These are phyloP conservation scores for Delonix regia DNA, from an alignment of 306 rosid species.

Conservation along the genomic window DNA sequence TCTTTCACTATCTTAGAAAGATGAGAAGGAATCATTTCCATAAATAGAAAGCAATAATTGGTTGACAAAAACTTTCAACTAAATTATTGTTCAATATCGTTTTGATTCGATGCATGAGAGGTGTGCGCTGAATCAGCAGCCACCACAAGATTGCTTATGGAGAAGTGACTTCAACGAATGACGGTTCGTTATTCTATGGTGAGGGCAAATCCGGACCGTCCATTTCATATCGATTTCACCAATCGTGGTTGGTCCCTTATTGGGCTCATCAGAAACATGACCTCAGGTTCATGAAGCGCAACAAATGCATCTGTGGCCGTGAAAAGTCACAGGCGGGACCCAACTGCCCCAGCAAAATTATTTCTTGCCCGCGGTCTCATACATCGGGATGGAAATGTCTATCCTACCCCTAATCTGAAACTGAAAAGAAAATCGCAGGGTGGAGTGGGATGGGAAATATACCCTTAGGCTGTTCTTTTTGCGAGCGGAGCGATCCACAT, in stretches of 20 bases:
- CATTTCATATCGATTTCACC: not conserved
- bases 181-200: not conserved
- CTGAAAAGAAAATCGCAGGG: not conserved
- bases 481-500: slow-evolving; percentile 87
- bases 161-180: not conserved
- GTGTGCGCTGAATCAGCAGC: not conserved
- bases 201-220: slow-evolving; percentile 12
- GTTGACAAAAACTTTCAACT: not conserved
- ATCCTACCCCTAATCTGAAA: slow-evolving; percentile 21
- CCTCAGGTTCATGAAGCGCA: not conserved
- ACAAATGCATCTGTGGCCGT: slow-evolving; percentile 4
- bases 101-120: slow-evolving; percentile 3
- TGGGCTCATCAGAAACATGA: not conserved
- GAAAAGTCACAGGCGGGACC: slow-evolving; percentile 19
- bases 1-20: not conserved
- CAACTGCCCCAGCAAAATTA: not conserved
- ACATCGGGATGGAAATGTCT: slow-evolving; percentile 8
- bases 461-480: slow-evolving; percentile 91
- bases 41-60: slow-evolving; percentile 26
- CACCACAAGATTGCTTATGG: not conserved
- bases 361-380: not conserved
- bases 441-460: not conserved
- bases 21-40: slow-evolving; percentile 48
- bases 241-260: not conserved
- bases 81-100: not conserved